Evolutionary conservation across 805 yeast genomes (phyloP).

Genomic region (Limtongozyma cylindracea): DNA sequence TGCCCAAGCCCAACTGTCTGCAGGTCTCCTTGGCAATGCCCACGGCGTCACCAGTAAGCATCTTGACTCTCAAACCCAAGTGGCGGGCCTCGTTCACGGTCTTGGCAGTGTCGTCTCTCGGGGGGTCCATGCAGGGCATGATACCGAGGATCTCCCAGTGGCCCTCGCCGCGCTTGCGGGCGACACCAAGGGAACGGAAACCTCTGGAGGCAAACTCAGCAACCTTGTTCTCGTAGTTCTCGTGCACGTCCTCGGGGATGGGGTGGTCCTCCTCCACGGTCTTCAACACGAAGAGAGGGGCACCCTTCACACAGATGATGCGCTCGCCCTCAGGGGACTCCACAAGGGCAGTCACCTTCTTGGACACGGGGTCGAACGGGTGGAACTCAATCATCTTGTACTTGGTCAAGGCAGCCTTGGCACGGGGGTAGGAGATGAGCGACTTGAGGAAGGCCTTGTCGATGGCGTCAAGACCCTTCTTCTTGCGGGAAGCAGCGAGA

Average conservation of each 20-base stretch:
- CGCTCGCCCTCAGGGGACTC: conserved; percentile 93
- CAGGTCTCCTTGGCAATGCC: conserved; percentile 98
- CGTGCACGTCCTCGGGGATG: conserved; percentile 80
- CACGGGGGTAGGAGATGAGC: conserved; percentile 70
- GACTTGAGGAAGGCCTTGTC: conserved; percentile 93
- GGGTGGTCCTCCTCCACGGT: conserved; percentile 96
- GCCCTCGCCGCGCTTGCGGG: conserved; percentile 95
- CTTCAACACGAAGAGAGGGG: conserved; percentile 89
- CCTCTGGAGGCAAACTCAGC: conserved; percentile 97
- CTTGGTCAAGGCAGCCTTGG: conserved; percentile 77
- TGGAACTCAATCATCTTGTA: conserved; percentile 90
- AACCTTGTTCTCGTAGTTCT: conserved; percentile 89
- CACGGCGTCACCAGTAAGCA: conserved; percentile 98
- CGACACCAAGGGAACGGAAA: conserved; percentile 96
- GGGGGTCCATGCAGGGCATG: conserved; percentile 98
- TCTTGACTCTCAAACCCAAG: conserved; percentile 86
- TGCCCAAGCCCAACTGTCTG: conserved; percentile 92
- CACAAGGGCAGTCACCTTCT: conserved; percentile 86
- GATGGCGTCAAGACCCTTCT: conserved; percentile 94
- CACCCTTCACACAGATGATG: conserved; percentile 92
- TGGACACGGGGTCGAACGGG: conserved; percentile 94
- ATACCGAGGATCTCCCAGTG: conserved; percentile 96
- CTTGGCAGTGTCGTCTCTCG: conserved; percentile 93
- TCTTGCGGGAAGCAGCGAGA: conserved; percentile 94
- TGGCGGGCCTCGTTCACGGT: conserved; percentile 80